A percentile compares a stretch with the other conserved stretches of the same genome.
phyloP scores from a whole-genome alignment of 345 rosid genomes.

The Rhizophora apiculata region DNA sequence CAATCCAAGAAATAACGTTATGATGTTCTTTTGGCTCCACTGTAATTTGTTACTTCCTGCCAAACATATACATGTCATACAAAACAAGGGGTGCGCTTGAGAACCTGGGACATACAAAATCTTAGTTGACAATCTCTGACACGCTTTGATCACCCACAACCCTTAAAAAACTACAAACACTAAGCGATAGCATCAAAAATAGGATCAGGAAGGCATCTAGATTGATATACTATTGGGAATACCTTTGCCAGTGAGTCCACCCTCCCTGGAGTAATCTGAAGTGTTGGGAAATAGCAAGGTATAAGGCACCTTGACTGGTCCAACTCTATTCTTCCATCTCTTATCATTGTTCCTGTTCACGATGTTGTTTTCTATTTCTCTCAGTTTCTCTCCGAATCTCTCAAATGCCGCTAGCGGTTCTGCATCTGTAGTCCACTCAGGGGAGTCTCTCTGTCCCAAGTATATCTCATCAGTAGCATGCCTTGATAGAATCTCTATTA shows the following conservation, averaged over 20 bases:
- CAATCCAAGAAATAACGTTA: too few species aligned
- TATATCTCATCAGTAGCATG: slow-evolving; percentile 83
- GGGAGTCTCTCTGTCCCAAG: slow-evolving; percentile 76
- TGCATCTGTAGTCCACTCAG: slow-evolving; percentile 68
- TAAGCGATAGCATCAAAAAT: neutral
- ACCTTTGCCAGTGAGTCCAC: slow-evolving; percentile 82
- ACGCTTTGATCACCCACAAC: neutral
- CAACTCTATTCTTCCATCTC: slow-evolving; percentile 64
- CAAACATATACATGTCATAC: too few species aligned
- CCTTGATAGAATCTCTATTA: slow-evolving; percentile 75
- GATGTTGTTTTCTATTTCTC: slow-evolving; percentile 57
- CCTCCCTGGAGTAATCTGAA: slow-evolving; percentile 49
- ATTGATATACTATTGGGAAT: slow-evolving; percentile 91
- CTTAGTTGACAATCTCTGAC: neutral
- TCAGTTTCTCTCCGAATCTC: slow-evolving; percentile 49
- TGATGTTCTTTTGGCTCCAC: too few species aligned
- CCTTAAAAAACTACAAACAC: neutral
- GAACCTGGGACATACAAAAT: neutral
- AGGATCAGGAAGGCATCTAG: slow-evolving; percentile 18
- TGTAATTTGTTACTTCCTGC: too few species aligned
- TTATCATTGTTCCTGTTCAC: slow-evolving; percentile 52
- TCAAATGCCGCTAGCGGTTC: slow-evolving; percentile 64
- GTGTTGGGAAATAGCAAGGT: slow-evolving; percentile 73
- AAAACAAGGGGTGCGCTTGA: too few species aligned
- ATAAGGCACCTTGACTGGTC: slow-evolving; percentile 78